Evolutionary conservation across 352 stramenopile genomes (phyloP).

Genomic region (Pythium rhizo-oryzae): DNA sequence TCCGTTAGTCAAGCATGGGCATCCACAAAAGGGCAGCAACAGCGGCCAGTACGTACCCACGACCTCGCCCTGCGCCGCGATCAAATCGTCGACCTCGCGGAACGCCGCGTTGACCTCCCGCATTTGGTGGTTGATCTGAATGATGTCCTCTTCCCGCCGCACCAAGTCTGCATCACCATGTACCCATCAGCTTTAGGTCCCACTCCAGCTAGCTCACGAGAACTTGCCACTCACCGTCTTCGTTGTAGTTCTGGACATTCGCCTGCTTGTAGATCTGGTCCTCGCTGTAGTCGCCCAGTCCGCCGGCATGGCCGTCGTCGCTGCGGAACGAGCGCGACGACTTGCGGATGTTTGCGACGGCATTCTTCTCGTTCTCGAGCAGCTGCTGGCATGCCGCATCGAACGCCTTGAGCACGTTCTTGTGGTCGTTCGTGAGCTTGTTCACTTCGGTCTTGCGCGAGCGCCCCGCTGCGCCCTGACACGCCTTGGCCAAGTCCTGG

Average conservation of each 20-base stretch:
- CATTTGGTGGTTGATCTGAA: constrained; percentile 49
- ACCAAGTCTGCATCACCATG: constrained; percentile 28
- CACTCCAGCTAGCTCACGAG: not conserved
- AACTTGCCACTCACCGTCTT: constrained; percentile 32
- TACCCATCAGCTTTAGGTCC: not conserved
- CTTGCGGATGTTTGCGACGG: constrained; percentile 37
- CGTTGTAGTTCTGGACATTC: constrained; percentile 40
- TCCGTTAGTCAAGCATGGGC: too few relatives aligned
- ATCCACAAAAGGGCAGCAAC: too few relatives aligned
- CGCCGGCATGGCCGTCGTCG: constrained; percentile 21
- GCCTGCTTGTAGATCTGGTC: constrained; percentile 47
- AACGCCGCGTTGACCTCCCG: constrained; percentile 46
- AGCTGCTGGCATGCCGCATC: constrained; percentile 37
- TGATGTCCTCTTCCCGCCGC: constrained; percentile 42
- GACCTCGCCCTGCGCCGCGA: constrained; percentile 41
- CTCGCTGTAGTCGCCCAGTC: constrained; percentile 38
- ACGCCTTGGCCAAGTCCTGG: constrained; percentile 34
- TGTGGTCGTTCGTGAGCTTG: constrained; percentile 42
- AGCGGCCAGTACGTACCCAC: constrained; percentile 25
- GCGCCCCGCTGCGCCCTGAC: constrained; percentile 28
- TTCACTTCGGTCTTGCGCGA: constrained; percentile 33
- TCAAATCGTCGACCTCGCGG: constrained; percentile 40
- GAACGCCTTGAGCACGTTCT: constrained; percentile 41
- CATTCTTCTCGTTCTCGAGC: constrained; percentile 35
- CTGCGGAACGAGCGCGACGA: constrained; percentile 40